Evolutionary conservation across 1,284 basidiomycete genomes (phyloP).

Genomic region (Trichosporon coremiiforme): DNA sequence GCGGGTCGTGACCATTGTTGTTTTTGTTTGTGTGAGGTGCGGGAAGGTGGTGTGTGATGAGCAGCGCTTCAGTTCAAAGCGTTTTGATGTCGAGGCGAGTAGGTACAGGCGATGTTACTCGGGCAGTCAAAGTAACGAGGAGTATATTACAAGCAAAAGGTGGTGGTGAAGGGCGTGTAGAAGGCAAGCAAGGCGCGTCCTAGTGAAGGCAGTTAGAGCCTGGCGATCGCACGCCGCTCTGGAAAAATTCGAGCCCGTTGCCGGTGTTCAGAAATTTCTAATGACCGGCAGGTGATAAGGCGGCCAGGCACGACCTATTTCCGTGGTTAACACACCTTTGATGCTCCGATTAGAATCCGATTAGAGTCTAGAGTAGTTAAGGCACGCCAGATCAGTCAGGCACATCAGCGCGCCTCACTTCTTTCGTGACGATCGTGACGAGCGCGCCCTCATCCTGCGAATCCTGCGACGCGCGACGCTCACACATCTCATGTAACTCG

Average conservation of each 20-base stretch:
- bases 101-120: no score
- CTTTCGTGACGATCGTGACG: no score
- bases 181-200: not conserved
- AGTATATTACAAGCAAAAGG: no score
- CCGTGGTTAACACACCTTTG: no score
- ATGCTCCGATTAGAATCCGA: not conserved
- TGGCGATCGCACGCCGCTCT: not conserved
- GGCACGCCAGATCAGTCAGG: not conserved
- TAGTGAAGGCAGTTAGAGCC: not conserved
- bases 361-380: not conserved
- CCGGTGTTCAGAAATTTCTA: not conserved
- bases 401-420: not conserved
- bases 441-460: no score
- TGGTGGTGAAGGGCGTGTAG: no score
- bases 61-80: no score
- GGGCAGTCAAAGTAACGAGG: no score
- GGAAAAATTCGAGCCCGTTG: slow-evolving; percentile 3
- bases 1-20: slow-evolving; percentile 27
- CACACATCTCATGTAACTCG: no score
- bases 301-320: not conserved
- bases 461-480: not conserved
- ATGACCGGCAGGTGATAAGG: not conserved
- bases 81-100: no score
- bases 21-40: not conserved
- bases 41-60: not conserved